Evolutionary conservation across 106 monocot genomes (phyloP).

Genomic region (Platanthera zijinensis): DNA sequence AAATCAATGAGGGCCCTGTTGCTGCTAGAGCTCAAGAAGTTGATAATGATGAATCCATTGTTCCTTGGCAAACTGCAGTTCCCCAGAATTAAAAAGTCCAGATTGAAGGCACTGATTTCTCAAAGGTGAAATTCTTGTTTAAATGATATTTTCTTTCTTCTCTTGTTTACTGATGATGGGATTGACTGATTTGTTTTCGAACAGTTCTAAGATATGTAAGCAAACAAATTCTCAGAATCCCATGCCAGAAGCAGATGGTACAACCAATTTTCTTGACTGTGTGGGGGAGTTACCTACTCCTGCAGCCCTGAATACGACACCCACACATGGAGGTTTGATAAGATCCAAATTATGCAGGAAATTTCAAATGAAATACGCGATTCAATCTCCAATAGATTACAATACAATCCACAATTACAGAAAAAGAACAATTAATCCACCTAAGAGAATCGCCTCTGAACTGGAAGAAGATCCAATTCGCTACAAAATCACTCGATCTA

Average conservation of each 20-base stretch:
- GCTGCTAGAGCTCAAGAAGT: constrained; percentile 53
- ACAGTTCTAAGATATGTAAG: too few species aligned
- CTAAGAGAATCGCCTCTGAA: too few species aligned
- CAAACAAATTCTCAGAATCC: constrained; percentile 75
- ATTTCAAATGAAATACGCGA: neutral
- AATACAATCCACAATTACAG: too few species aligned
- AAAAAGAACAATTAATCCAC: too few species aligned
- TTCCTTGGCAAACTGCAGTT: constrained; percentile 44
- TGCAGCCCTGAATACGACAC: constrained; percentile 2
- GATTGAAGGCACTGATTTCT: constrained; percentile 44
- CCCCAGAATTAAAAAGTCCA: constrained; percentile 39
- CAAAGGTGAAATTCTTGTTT: constrained; percentile 36
- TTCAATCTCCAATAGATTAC: neutral
- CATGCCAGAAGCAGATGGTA: constrained; percentile 52
- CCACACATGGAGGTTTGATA: constrained; percentile 3
- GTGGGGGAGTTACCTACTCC: constrained; percentile 10
- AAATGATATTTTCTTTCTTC: too few species aligned
- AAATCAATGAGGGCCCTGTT: too few species aligned
- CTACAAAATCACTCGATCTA: too few species aligned
- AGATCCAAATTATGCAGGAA: too few species aligned
- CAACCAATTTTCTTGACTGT: constrained; percentile 65
- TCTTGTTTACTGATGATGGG: too few species aligned
- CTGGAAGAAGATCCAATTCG: too few species aligned
- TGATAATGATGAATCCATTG: constrained; percentile 57
- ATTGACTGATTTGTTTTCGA: too few species aligned